phyloP scores from a whole-genome alignment of 768 basidiomycete genomes.

The Chalciporus sphaerocephalus region DNA sequence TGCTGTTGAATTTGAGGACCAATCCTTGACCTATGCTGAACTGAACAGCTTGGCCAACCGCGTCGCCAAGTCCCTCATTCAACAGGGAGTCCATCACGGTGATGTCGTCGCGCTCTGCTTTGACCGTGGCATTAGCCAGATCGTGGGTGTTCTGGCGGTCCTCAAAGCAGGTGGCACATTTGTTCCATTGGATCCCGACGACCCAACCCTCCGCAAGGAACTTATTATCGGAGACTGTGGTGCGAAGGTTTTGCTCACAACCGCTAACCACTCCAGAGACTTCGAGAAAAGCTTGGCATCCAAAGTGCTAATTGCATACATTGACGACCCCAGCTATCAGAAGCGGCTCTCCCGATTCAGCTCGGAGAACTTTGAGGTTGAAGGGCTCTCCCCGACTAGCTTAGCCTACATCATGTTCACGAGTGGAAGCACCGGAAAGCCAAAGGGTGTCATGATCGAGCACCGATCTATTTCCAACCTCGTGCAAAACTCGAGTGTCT shows the following conservation, averaged over 20 bases:
- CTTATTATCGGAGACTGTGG: slow-evolving; percentile 25
- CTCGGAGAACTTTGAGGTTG: slow-evolving; percentile 18
- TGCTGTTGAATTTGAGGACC: slow-evolving; percentile 27
- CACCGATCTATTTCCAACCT: slow-evolving; percentile 21
- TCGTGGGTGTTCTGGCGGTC: slow-evolving; percentile 29
- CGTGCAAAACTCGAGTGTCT: slow-evolving; percentile 18
- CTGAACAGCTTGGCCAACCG: slow-evolving; percentile 32
- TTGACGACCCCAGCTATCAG: slow-evolving; percentile 27
- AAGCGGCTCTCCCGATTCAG: slow-evolving; percentile 16
- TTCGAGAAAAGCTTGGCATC: slow-evolving; percentile 22
- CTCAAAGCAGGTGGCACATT: slow-evolving; percentile 30
- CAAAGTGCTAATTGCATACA: slow-evolving; percentile 25
- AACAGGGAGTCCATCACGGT: slow-evolving; percentile 22
- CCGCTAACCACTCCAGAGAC: slow-evolving; percentile 21
- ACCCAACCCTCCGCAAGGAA: slow-evolving; percentile 29
- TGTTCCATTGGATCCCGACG: slow-evolving; percentile 26
- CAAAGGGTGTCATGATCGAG: slow-evolving; percentile 23
- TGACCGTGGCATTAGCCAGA: slow-evolving; percentile 28
- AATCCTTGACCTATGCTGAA: slow-evolving; percentile 30
- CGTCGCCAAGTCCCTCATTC: slow-evolving; percentile 27
- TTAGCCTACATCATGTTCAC: slow-evolving; percentile 29
- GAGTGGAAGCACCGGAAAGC: slow-evolving; percentile 23
- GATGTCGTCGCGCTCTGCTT: slow-evolving; percentile 29
- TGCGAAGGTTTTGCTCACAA: slow-evolving; percentile 27
- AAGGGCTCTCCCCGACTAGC: slow-evolving; percentile 19